Percentiles rank a stretch among this genome's conserved stretches.
Evolutionary conservation across 139 green algal species (phyloP).

Genomic region (Ulvella scutata): DNA sequence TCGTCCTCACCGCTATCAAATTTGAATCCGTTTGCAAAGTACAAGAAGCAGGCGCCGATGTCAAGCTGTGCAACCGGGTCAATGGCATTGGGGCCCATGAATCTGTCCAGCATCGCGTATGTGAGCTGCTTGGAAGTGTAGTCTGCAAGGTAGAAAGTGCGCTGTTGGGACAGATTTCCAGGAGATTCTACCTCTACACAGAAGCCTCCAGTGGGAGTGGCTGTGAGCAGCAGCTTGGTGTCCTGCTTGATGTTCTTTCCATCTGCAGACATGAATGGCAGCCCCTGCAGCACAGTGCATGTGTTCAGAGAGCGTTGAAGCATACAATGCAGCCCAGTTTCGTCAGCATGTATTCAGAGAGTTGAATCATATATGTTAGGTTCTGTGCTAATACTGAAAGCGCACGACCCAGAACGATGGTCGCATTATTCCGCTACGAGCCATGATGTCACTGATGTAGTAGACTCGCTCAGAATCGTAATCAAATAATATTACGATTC

Average conservation of each 20-base stretch:
- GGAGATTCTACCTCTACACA: background rate
- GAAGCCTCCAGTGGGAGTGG: background rate
- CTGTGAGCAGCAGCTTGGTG: background rate
- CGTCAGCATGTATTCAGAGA: no score
- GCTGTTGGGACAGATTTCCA: background rate
- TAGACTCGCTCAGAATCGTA: no score
- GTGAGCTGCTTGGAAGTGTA: constrained; percentile 1
- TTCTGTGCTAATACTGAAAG: no score
- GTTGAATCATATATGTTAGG: no score
- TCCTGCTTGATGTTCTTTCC: constrained; percentile 1
- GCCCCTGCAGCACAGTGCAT: background rate
- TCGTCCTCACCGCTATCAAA: background rate
- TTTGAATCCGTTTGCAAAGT: constrained; percentile 2
- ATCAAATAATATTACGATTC: no score
- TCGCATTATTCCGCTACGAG: no score
- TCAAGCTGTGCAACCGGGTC: background rate
- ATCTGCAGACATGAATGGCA: background rate
- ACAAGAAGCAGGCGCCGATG: background rate
- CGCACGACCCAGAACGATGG: no score
- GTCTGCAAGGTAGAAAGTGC: background rate
- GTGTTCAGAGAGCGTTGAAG: no score
- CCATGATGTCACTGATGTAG: no score
- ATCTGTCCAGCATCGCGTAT: background rate
- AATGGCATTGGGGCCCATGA: background rate
- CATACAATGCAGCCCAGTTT: no score